A percentile compares a stretch with the other conserved stretches of the same genome.
Conservation (phyloP, 768 basidiomycete species). For the Boletus subcaerulescens region DNA sequence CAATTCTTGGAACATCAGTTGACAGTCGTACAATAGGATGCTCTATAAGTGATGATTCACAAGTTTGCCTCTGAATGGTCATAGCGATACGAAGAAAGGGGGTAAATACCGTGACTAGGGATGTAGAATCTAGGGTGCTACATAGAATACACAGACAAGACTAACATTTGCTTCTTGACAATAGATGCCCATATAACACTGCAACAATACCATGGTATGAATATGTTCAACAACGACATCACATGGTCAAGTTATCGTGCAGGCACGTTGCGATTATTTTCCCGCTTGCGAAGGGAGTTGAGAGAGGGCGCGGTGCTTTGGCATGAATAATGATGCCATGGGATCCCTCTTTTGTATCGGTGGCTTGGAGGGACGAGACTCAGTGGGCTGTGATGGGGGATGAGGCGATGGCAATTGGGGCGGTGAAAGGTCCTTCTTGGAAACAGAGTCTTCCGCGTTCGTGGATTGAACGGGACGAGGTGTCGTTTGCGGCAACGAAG, state of each 20-base stretch:
- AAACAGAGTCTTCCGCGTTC: conserved; percentile 5
- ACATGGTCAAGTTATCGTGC: conserved; percentile 14
- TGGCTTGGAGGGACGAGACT: conserved; percentile 36
- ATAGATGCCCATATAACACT: conserved; percentile 7
- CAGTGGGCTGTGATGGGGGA: conserved; percentile 18
- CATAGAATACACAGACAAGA: conserved; percentile 12
- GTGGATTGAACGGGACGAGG: conserved; percentile 34
- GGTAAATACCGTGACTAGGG: conserved; percentile 1
- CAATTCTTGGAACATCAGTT: conserved; percentile 58
- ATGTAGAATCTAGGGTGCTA: conserved; percentile 14
- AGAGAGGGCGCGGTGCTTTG: conserved; percentile 66
- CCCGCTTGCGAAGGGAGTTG: conserved; percentile 43
- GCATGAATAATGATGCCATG: conserved; percentile 63
- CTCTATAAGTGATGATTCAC: not conserved
- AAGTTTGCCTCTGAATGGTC: conserved; percentile 1
- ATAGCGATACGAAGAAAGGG: conserved; percentile 7
- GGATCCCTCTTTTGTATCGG: conserved; percentile 58
- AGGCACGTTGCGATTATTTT: conserved; percentile 20
- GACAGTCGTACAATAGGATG: conserved; percentile 10
- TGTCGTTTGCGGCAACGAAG: conserved; percentile 8
- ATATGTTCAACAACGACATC: not conserved
- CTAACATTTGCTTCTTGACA: not conserved
- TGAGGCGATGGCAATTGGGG: conserved; percentile 10
- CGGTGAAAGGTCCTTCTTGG: conserved; percentile 27
- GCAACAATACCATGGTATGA: not conserved